These are phyloP conservation scores for Colletotrichum chrysophilum DNA, from an alignment of 2,329 filamentous ascomycete species.

Conservation along the genomic window DNA sequence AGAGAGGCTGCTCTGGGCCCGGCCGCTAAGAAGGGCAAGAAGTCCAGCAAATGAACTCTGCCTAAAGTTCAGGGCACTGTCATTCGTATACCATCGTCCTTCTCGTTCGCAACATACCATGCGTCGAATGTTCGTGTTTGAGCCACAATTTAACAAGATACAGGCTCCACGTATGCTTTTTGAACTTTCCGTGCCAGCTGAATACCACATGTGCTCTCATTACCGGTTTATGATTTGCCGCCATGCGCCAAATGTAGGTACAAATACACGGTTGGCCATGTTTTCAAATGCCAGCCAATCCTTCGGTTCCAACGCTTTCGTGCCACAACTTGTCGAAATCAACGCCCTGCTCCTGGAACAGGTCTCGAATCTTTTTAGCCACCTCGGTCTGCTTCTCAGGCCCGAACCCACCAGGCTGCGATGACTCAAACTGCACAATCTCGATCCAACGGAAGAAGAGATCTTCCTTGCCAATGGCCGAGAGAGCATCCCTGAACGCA, in stretches of 20 bases:
- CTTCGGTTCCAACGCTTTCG: constrained; percentile 57
- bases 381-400: constrained; percentile 74
- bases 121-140: not conserved
- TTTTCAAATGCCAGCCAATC: constrained; percentile 27
- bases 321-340: constrained; percentile 84
- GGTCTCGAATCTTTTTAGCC: constrained; percentile 74
- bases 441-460: constrained; percentile 94
- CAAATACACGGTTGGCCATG: not conserved
- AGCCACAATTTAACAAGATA: not conserved
- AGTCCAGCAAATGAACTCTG: constrained; percentile 29
- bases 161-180: constrained; percentile 1
- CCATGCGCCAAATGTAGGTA: not conserved
- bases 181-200: not conserved
- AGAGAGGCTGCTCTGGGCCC: constrained; percentile 56
- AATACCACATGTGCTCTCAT: not conserved
- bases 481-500: constrained; percentile 78
- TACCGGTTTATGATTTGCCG: not conserved
- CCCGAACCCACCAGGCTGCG: constrained; percentile 79
- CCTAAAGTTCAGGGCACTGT: not conserved
- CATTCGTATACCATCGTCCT: constrained; percentile 5
- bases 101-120: not conserved
- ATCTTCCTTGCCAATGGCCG: constrained; percentile 80
- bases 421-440: constrained; percentile 86
- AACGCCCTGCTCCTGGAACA: constrained; percentile 78
- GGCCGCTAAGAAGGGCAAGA: constrained; percentile 48